Conservation (phyloP, 1,284 basidiomycete genomes). For the Cryptococcus wingfieldii region DNA sequence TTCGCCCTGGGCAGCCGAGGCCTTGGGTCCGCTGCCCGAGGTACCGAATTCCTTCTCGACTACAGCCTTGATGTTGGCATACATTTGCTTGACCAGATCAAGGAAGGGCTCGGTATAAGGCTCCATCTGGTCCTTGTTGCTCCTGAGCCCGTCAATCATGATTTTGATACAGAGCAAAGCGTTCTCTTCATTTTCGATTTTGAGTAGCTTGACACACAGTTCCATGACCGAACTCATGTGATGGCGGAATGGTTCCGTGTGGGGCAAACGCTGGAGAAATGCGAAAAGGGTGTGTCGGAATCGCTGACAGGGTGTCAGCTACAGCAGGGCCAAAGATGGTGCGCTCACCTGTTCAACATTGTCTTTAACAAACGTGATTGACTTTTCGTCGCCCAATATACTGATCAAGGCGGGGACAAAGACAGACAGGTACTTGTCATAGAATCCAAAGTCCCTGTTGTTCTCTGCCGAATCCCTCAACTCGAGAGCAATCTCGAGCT, state of each 20-base stretch:
- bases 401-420: constrained; percentile 73
- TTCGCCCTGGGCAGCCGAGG: constrained; percentile 20
- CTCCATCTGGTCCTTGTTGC: constrained; percentile 62
- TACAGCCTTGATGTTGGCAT: constrained; percentile 69
- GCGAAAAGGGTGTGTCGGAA: constrained; percentile 82
- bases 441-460: constrained; percentile 69
- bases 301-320: constrained; percentile 49
- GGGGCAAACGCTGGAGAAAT: constrained; percentile 81
- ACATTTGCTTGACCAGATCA: constrained; percentile 66
- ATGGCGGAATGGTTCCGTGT: constrained; percentile 70
- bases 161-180: constrained; percentile 88
- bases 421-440: constrained; percentile 57
- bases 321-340: background rate
- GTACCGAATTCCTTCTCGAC: constrained; percentile 67
- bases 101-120: constrained; percentile 77
- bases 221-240: constrained; percentile 68
- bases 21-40: constrained; percentile 17
- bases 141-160: constrained; percentile 65
- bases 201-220: constrained; percentile 72
- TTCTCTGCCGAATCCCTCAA: constrained; percentile 83
- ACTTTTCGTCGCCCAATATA: constrained; percentile 70
- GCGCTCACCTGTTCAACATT: constrained; percentile 62
- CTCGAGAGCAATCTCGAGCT: constrained; percentile 52
- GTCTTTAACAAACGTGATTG: constrained; percentile 67
- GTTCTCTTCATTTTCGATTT: constrained; percentile 95